Evolutionary conservation across 139 green algal genomes (phyloP).

Genomic region (Micractinium conductrix): DNA sequence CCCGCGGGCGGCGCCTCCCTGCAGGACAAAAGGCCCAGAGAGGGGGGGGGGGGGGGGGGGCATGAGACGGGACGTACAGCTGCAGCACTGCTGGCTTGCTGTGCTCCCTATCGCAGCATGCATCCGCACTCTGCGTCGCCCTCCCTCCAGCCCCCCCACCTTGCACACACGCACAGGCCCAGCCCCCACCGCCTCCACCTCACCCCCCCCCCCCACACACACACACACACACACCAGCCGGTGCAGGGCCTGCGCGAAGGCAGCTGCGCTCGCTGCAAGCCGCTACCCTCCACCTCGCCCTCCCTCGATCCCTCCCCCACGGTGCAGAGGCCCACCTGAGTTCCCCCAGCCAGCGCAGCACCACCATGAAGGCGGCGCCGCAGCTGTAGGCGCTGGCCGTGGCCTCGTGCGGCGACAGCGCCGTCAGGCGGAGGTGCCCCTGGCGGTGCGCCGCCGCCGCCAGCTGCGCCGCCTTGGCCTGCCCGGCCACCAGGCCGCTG

Average conservation of each 20-base stretch:
- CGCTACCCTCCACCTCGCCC: too few relatives aligned
- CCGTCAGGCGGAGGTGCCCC: constrained; percentile 35
- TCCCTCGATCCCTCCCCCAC: too few relatives aligned
- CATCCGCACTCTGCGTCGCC: too few relatives aligned
- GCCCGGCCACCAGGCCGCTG: constrained; percentile 70
- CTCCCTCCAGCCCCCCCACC: background rate
- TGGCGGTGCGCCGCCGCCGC: constrained; percentile 14
- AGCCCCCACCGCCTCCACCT: too few relatives aligned
- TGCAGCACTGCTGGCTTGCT: background rate
- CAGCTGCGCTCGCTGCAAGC: too few relatives aligned
- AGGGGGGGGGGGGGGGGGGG: too few relatives aligned
- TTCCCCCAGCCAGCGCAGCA: constrained; percentile 38
- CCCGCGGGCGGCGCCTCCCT: constrained; percentile 20
- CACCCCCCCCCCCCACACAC: too few relatives aligned
- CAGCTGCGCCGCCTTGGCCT: constrained; percentile 42
- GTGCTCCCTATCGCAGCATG: background rate
- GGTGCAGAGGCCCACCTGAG: background rate
- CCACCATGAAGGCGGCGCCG: constrained; percentile 18
- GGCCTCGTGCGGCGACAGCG: background rate
- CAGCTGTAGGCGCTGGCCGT: constrained; percentile 32
- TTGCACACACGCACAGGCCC: background rate
- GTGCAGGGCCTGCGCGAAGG: too few relatives aligned
- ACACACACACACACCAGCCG: too few relatives aligned
- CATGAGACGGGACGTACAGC: background rate
- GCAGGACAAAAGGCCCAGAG: background rate